Base-by-base conservation (phyloP, 2,329 filamentous ascomycete species). In the Colletotrichum tamarilloi region DNA sequence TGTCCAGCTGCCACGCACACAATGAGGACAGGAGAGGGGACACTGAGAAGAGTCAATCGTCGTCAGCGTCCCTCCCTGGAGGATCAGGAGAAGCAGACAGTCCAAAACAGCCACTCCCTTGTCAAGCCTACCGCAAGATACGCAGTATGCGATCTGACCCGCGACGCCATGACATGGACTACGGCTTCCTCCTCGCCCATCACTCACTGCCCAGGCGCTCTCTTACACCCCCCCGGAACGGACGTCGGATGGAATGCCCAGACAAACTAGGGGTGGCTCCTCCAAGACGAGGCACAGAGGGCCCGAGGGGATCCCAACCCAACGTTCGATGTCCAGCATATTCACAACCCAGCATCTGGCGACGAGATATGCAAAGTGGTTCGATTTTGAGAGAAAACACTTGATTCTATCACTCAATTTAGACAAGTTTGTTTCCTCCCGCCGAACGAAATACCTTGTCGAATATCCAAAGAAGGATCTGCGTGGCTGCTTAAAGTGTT, bases 341-440 rank as follows among this genome's bases (percentile, higher is more conserved):
- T 64, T 55, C 67, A 64, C 46, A 66, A 56, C 59, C 64, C 67
- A 72, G 60, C 52, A 74, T 76, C 77, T 77, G 77, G 75, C 69
- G 67, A 77, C 73, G 75, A 74, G 74, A 68, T 75, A 65, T 68
- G 70, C 67, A 46, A 66, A 69, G 71, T 80, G 77, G 78, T 80
- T 77, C 77, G 79, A 81, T 77, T 60, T 68, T 35, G 66, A 66
- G 63, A 60, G 70, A 78, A 77, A 80, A 78, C 77, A 74, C 77
- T 78, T 79, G 78, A 80, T 78, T 52, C 19, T 74, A n/a, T 58
- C 56, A 46, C 73, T 74, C 63, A 9, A 71, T 74, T 49, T 57
- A 71, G 71, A 65, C 49, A 71, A 74, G 62, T 63, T 70, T 71
- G 73, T 74, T 76, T 72, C 67, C 59, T 42, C 55, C 42, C 49